A percentile compares a stretch with the other conserved stretches of the same genome.
phyloP scores from a whole-genome alignment of 2,329 filamentous ascomycete species.

The Plectosphaerella cucumerina region DNA sequence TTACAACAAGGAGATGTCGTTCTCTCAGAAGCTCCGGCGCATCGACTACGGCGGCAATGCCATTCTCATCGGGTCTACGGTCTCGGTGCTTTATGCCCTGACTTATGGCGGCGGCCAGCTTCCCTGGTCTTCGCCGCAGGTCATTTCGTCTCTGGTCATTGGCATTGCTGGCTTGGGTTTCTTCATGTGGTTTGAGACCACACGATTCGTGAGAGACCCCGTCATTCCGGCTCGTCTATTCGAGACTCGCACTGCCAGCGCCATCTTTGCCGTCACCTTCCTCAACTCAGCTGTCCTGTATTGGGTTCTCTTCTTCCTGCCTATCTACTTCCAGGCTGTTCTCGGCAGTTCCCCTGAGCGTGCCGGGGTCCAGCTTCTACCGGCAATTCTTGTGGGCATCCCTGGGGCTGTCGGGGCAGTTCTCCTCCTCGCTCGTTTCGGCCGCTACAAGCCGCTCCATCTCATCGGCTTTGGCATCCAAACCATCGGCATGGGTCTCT shows the following conservation, averaged over 20 bases:
- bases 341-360: constrained; percentile 23
- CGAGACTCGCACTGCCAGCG: constrained; percentile 51
- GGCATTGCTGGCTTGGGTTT: constrained; percentile 28
- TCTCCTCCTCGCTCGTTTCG: constrained; percentile 24
- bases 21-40: constrained; percentile 11
- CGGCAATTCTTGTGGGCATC: constrained; percentile 21
- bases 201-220: constrained; percentile 18
- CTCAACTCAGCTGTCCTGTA: constrained; percentile 63
- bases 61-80: constrained; percentile 30
- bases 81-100: constrained; percentile 26
- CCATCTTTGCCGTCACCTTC: constrained; percentile 62
- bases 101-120: constrained; percentile 53
- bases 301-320: constrained; percentile 35
- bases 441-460: constrained; percentile 28
- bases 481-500: constrained; percentile 34
- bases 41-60: constrained; percentile 37
- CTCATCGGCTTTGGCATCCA: constrained; percentile 29
- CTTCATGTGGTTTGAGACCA: constrained; percentile 30
- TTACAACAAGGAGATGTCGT: constrained; percentile 10
- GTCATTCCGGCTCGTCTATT: constrained; percentile 42
- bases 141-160: constrained; percentile 29
- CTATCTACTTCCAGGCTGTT: constrained; percentile 43
- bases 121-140: constrained; percentile 61
- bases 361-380: constrained; percentile 28
- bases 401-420: constrained; percentile 21